Evolutionary conservation across 495 filamentous ascomycete genomes (phyloP), one percentile per base, ranked within the genome.

Genomic region (Tuber indicum): DNA sequence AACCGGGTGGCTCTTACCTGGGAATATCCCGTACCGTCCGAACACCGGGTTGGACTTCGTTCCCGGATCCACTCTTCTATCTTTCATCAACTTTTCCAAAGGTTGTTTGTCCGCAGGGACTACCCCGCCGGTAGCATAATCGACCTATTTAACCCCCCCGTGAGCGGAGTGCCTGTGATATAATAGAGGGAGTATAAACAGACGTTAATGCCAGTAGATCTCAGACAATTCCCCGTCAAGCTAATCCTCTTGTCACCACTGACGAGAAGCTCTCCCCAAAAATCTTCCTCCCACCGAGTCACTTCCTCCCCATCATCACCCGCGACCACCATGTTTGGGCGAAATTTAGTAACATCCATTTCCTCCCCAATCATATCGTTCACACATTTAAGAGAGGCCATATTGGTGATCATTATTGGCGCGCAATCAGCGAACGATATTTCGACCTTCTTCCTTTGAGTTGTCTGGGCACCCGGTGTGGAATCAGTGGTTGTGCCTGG

Each of bases 381-480:
- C 71, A 97, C 89, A 76, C 93, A 86, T 14, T 86, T 83, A 16
- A 95, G 86, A 1, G 93, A 97, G 0, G 89, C 87, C 75, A 90
- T 87, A 5, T 91, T 92, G 21, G 91, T 88, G 9, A 98, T 83
- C 3, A 97, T 85, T 77, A 91, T 91, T 1, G 94, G 90, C 8
- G 94, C 93, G 52, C 88, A 89, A 82, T 98, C 95, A 5, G 91
- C 89, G 83, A 98, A 98, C 1, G 89, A 91, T 42, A 97, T 89
- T 3, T 84, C 85, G 12, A 70, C 76, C 42, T 69, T 72, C 47
- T 66, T 47, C 17, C 47, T 10, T n/a, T 23, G 43, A 0, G 39
- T 5, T 5, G 23, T 36, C 32, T 39, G 39, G 41, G 26, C 23
- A 8, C 23, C 21, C 23, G 12, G 10, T 39, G 23, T 39, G 19